phyloP scores from a whole-genome alignment of 176 grass and related monocot species.

The Guadua angustifolia region DNA sequence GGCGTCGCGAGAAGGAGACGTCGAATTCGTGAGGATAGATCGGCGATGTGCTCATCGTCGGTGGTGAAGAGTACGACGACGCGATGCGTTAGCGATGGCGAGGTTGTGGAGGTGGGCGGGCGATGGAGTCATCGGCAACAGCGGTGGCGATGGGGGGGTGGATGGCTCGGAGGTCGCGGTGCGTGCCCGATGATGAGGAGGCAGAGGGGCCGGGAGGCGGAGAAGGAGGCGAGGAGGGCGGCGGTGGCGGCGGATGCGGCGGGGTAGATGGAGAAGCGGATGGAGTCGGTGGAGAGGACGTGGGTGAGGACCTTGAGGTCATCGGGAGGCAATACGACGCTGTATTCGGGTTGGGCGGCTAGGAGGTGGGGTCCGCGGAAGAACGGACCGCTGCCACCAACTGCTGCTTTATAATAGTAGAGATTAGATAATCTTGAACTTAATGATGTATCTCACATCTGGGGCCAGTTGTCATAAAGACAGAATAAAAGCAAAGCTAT shows the following conservation, averaged over 20 bases:
- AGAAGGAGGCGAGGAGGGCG: slow-evolving; percentile 50
- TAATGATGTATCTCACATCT: too few relatives aligned
- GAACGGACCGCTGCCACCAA: too few relatives aligned
- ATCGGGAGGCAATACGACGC: too few relatives aligned
- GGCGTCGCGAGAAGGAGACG: too few relatives aligned
- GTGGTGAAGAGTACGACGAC: slow-evolving; percentile 79
- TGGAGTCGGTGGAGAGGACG: slow-evolving; percentile 60
- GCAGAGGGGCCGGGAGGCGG: slow-evolving; percentile 43
- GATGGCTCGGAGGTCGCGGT: slow-evolving; percentile 59
- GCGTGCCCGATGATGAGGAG: slow-evolving; percentile 73
- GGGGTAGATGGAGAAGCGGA: slow-evolving; percentile 57
- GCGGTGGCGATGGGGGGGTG: slow-evolving; percentile 49
- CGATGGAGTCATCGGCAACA: slow-evolving; percentile 74
- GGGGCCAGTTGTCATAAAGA: too few relatives aligned
- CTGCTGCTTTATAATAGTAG: too few relatives aligned
- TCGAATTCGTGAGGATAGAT: too few relatives aligned
- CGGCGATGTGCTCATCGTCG: too few relatives aligned
- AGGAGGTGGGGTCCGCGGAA: too few relatives aligned
- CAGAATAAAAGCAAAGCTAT: too few relatives aligned
- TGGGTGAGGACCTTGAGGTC: slow-evolving; percentile 64
- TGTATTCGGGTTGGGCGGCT: too few relatives aligned
- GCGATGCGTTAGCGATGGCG: slow-evolving; percentile 57
- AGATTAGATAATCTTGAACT: too few relatives aligned
- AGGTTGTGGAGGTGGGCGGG: slow-evolving; percentile 86
- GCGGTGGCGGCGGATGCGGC: slow-evolving; percentile 52